phyloP scores from a whole-genome alignment of 805 yeast species.

The Pichia nanzhaoensis region DNA sequence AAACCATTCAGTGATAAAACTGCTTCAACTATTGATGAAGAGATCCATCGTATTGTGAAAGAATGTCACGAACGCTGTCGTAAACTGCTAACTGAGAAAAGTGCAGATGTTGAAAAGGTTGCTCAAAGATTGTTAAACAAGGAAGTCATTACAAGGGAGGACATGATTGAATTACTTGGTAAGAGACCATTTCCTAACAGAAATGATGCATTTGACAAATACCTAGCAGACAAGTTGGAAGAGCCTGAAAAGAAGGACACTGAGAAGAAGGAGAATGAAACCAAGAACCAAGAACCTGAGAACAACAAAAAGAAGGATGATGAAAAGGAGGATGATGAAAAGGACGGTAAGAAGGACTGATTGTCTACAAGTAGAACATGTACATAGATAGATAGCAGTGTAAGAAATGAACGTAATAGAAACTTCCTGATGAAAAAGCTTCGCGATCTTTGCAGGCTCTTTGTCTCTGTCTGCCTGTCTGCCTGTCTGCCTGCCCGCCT shows the following conservation, averaged over 20 bases:
- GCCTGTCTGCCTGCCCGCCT: too few relatives aligned
- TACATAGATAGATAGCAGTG: not conserved
- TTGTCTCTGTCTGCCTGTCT: too few relatives aligned
- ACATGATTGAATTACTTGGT: conserved; percentile 70
- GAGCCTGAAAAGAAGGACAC: not conserved
- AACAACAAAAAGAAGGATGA: conserved; percentile 5
- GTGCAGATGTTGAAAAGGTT: conserved; percentile 56
- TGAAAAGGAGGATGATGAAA: too few relatives aligned
- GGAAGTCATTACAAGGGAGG: conserved; percentile 77
- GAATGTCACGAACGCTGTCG: conserved; percentile 60
- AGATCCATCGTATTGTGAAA: conserved; percentile 58
- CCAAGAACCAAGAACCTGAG: too few relatives aligned
- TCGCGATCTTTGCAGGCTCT: conserved; percentile 1
- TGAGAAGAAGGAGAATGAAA: not conserved
- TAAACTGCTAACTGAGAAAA: conserved; percentile 47
- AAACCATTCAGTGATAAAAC: conserved; percentile 73
- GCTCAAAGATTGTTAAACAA: conserved; percentile 66
- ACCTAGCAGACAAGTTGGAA: conserved; percentile 39
- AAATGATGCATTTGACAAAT: conserved; percentile 87
- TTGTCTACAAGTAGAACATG: not conserved
- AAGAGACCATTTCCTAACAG: conserved; percentile 72
- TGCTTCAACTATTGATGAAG: conserved; percentile 58
- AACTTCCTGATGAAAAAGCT: not conserved
- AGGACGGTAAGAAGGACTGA: too few relatives aligned
- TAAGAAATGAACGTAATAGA: not conserved